Conservation (phyloP, 1,284 basidiomycete species). For the Heterobasidion occidentale region DNA sequence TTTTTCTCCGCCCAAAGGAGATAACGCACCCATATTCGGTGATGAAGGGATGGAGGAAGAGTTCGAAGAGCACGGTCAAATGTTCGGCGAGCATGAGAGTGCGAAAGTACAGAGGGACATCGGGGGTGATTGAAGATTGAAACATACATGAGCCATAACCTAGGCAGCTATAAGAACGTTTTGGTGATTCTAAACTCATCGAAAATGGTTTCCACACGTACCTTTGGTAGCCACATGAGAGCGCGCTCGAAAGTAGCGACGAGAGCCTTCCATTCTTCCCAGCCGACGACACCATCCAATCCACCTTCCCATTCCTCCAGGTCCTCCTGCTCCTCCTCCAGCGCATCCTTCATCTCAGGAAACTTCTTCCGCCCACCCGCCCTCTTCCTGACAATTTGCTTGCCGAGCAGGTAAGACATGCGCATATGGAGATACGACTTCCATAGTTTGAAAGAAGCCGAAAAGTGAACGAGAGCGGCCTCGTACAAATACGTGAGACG, state of each 20-base stretch:
- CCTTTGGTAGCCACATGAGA: slow-evolving; percentile 89
- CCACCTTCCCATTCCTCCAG: slow-evolving; percentile 78
- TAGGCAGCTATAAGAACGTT: slow-evolving; percentile 60
- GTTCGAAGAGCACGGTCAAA: slow-evolving; percentile 95
- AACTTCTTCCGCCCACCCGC: slow-evolving; percentile 84
- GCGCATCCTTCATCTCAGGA: slow-evolving; percentile 79
- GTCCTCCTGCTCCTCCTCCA: slow-evolving; percentile 78
- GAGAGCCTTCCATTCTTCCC: slow-evolving; percentile 90
- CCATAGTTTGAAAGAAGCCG: slow-evolving; percentile 92
- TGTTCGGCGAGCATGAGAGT: slow-evolving; percentile 88
- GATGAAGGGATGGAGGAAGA: slow-evolving; percentile 90
- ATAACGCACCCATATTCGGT: slow-evolving; percentile 90
- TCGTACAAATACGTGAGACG: slow-evolving; percentile 90
- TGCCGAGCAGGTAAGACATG: slow-evolving; percentile 84
- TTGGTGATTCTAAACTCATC: slow-evolving; percentile 8
- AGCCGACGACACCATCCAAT: slow-evolving; percentile 83
- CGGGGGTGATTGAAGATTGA: slow-evolving; percentile 86
- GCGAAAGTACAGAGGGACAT: slow-evolving; percentile 79
- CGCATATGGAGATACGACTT: slow-evolving; percentile 84
- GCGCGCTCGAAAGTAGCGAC: slow-evolving; percentile 89
- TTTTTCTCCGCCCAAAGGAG: slow-evolving; percentile 88
- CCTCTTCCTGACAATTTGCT: slow-evolving; percentile 59
- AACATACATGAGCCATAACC: slow-evolving; percentile 91
- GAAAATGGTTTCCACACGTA: slow-evolving; percentile 30
- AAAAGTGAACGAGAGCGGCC: slow-evolving; percentile 82